Conservation (phyloP, 2,329 filamentous ascomycete species). For the Dothiorella sarmentorum region DNA sequence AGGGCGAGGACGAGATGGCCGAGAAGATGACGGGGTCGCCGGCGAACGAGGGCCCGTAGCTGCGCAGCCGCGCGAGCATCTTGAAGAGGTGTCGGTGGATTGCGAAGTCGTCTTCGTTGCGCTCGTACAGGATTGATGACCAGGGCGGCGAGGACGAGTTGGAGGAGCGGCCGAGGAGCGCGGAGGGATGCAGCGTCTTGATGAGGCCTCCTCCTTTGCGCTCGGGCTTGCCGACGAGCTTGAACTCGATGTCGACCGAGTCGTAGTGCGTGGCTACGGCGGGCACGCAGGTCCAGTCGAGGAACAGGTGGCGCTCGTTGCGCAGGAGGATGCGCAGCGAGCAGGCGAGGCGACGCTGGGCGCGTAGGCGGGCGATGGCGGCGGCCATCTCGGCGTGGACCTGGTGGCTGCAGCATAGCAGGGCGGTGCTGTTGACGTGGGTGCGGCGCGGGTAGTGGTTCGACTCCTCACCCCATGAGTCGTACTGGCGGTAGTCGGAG, state of each 20-base stretch:
- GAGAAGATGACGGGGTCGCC: conserved; percentile 12
- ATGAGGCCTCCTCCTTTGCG: neutral
- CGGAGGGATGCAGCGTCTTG: neutral
- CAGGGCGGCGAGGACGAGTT: neutral
- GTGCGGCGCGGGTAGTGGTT: conserved; percentile 1
- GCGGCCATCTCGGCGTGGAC: neutral
- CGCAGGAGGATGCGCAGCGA: conserved; percentile 3
- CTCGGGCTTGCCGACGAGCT: neutral
- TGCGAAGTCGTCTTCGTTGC: neutral
- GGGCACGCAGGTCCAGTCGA: conserved; percentile 10
- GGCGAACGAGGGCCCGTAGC: neutral
- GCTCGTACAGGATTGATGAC: conserved; percentile 1
- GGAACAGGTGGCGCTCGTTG: conserved; percentile 8
- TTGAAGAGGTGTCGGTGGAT: conserved; percentile 10
- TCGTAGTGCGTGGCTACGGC: conserved; percentile 5
- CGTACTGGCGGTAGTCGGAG: neutral
- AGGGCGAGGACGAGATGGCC: neutral
- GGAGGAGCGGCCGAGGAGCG: too few relatives aligned
- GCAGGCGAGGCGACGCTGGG: neutral
- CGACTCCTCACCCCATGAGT: conserved; percentile 5
- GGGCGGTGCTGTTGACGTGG: conserved; percentile 6
- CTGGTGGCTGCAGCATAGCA: conserved; percentile 7
- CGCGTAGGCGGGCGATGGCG: neutral
- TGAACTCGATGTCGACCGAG: conserved; percentile 1
- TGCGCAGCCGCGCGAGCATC: conserved; percentile 3